Evolutionary conservation across 2,329 filamentous ascomycete genomes (phyloP).

Genomic region (Nectriaceae sp.): DNA sequence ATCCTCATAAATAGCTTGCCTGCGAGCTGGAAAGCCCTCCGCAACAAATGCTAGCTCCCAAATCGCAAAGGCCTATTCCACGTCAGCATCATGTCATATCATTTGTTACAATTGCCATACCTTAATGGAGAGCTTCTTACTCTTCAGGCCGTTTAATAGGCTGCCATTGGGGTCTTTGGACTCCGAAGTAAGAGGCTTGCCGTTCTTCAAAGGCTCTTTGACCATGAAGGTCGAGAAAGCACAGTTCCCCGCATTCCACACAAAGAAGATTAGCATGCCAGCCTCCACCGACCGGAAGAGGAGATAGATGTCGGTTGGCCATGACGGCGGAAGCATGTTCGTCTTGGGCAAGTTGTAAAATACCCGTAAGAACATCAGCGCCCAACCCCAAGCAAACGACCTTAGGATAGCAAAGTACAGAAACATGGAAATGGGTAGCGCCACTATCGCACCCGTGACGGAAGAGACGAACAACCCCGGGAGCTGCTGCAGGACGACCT

Average conservation of each 20-base stretch:
- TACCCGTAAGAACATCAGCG: conserved; percentile 68
- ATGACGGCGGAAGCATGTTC: conserved; percentile 60
- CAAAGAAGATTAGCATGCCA: conserved; percentile 65
- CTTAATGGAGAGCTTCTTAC: conserved; percentile 76
- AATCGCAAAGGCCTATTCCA: conserved; percentile 72
- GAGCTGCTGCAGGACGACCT: conserved; percentile 40
- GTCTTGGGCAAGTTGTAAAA: conserved; percentile 77
- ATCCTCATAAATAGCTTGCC: conserved; percentile 82
- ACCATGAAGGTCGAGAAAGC: conserved; percentile 81
- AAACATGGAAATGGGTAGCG: conserved; percentile 49
- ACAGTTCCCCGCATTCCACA: conserved; percentile 78
- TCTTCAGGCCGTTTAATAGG: conserved; percentile 78
- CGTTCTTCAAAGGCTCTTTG: conserved; percentile 80
- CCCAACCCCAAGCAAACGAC: conserved; percentile 65
- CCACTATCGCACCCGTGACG: conserved; percentile 41
- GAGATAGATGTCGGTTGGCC: conserved; percentile 59
- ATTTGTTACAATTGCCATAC: conserved; percentile 44
- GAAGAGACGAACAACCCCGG: conserved; percentile 41
- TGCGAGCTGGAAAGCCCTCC: conserved; percentile 70
- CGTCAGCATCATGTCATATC: conserved; percentile 19
- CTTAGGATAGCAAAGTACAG: conserved; percentile 67
- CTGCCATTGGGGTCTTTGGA: conserved; percentile 92
- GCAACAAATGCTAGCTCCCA: conserved; percentile 88
- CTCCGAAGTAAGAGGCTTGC: conserved; percentile 78
- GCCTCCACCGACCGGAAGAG: conserved; percentile 59